Conservation (phyloP, 2,329 filamentous ascomycete species). For the Penicillium sp. region DNA sequence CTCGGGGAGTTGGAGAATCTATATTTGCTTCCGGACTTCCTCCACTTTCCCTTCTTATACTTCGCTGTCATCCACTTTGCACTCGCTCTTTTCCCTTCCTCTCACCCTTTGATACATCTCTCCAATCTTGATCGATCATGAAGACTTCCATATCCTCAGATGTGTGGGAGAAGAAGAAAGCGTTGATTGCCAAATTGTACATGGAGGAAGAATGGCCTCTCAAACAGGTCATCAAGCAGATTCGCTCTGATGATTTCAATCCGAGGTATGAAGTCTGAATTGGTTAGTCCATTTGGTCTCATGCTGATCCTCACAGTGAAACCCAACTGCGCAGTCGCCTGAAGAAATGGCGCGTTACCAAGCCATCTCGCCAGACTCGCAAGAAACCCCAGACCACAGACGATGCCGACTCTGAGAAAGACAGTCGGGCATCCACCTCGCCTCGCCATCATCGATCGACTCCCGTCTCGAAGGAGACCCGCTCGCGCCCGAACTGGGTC, state of each 20-base stretch:
- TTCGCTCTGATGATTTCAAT: slow-evolving; percentile 40
- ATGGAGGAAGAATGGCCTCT: slow-evolving; percentile 44
- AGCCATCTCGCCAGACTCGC: slow-evolving; percentile 41
- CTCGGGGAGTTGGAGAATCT: slow-evolving; percentile 3
- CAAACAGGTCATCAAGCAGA: slow-evolving; percentile 43
- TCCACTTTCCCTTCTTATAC: slow-evolving; percentile 2
- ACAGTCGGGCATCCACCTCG: slow-evolving; percentile 9
- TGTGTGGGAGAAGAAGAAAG: slow-evolving; percentile 42
- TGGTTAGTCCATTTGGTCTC: neutral
- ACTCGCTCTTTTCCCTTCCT: neutral
- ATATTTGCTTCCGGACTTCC: slow-evolving; percentile 12
- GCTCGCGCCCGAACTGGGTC: slow-evolving; percentile 12
- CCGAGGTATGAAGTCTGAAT: slow-evolving; percentile 32
- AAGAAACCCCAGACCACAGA: slow-evolving; percentile 34
- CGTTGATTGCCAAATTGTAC: slow-evolving; percentile 38
- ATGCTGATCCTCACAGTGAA: slow-evolving; percentile 29
- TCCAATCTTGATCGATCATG: slow-evolving; percentile 25
- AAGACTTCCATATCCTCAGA: slow-evolving; percentile 42
- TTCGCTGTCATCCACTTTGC: neutral
- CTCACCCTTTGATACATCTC: neutral
- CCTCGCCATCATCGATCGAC: slow-evolving; percentile 7
- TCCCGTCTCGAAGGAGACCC: slow-evolving; percentile 6
- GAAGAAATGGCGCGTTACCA: slow-evolving; percentile 44
- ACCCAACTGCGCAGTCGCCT: slow-evolving; percentile 42
- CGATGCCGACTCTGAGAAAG: slow-evolving; percentile 18